Conservation (phyloP, 495 filamentous ascomycete species). For the Hyphodiscus hymeniophilus region DNA sequence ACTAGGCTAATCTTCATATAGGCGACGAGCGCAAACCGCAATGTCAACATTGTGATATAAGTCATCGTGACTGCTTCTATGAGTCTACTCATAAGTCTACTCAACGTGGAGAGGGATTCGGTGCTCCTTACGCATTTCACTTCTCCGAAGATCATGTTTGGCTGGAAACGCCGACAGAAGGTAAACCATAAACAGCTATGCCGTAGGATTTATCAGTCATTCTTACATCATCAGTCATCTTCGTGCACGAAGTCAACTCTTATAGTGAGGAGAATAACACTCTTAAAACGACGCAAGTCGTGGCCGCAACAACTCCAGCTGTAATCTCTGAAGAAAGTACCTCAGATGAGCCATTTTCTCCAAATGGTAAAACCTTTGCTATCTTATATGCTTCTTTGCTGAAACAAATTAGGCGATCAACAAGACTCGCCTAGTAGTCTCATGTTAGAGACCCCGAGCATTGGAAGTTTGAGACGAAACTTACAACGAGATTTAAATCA, state of each 20-base stretch:
- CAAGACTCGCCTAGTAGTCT: too few relatives aligned
- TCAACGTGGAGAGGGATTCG: background rate
- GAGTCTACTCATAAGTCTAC: background rate
- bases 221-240: background rate
- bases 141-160: background rate
- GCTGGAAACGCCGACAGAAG: background rate
- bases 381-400: too few relatives aligned
- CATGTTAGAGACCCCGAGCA: too few relatives aligned
- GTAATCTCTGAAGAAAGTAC: too few relatives aligned
- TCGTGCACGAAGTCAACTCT: background rate
- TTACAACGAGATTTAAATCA: too few relatives aligned
- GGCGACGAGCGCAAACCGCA: background rate
- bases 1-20: background rate
- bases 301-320: background rate
- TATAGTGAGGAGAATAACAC: background rate
- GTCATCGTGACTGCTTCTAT: background rate
- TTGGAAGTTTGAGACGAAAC: too few relatives aligned
- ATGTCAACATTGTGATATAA: background rate
- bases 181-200: background rate
- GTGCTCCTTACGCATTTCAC: background rate
- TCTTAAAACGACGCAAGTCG: too few relatives aligned
- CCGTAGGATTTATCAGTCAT: background rate
- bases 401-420: too few relatives aligned
- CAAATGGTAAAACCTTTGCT: too few relatives aligned
- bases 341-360: too few relatives aligned